phyloP scores from a whole-genome alignment of 2,329 filamentous ascomycete genomes.

The Colletotrichum simmondsii region DNA sequence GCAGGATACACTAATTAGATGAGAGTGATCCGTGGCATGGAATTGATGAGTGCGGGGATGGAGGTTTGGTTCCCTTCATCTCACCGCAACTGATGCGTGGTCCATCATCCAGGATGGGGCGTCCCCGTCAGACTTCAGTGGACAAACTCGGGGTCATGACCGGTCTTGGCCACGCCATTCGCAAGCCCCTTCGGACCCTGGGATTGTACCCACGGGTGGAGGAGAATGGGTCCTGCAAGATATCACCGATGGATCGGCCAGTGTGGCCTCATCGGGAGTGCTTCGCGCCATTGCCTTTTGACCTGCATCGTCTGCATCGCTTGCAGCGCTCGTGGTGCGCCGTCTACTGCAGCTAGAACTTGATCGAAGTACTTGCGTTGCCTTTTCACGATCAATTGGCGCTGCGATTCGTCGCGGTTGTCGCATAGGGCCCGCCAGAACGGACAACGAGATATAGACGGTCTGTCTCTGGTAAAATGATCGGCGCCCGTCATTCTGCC shows the following conservation, averaged over 20 bases:
- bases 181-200: slow-evolving; percentile 6
- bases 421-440: slow-evolving; percentile 17
- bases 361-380: slow-evolving; percentile 15
- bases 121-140: slow-evolving; percentile 1
- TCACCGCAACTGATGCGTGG: slow-evolving; percentile 34
- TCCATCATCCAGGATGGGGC: slow-evolving; percentile 15
- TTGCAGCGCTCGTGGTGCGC: slow-evolving; percentile 12
- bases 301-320: slow-evolving; percentile 20
- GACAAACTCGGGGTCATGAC: slow-evolving; percentile 11
- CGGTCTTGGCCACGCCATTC: slow-evolving; percentile 26
- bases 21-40: background rate
- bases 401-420: slow-evolving; percentile 3
- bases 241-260: slow-evolving; percentile 21
- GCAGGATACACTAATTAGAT: background rate
- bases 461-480: slow-evolving; percentile 18
- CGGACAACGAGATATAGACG: slow-evolving; percentile 6
- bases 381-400: background rate
- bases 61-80: slow-evolving; percentile 19
- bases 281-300: slow-evolving; percentile 7
- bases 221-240: slow-evolving; percentile 21
- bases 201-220: slow-evolving; percentile 22
- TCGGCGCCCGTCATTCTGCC: slow-evolving; percentile 15
- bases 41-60: slow-evolving; percentile 16
- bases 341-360: slow-evolving; percentile 18
- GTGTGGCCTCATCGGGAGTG: slow-evolving; percentile 19